Evolutionary conservation across 768 basidiomycete genomes (phyloP), one percentile per base, ranked within the genome.

Genomic region (Pleurotus salmoneostramineus): DNA sequence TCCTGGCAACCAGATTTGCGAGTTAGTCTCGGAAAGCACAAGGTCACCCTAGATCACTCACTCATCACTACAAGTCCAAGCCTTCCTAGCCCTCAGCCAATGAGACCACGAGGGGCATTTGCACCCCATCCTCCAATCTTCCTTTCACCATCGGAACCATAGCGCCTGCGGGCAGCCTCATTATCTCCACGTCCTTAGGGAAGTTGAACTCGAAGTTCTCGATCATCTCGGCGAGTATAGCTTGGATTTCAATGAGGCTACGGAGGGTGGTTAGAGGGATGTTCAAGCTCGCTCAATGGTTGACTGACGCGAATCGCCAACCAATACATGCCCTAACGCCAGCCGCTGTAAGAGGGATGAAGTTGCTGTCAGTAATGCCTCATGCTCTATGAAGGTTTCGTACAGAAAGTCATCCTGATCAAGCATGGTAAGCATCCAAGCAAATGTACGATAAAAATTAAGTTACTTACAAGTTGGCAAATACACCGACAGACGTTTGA

Each of bases 181-280:
- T 6, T 6, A 56, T 36, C 42, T 56, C 44, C 0, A 34, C 32
- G 4, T 47, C 44, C 15, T 43, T 43, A 14, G 56, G 44, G 34
- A 73, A 62, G 5, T 17, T 14, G 35, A 86, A 81, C 61, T 85
- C 79, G 61, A 87, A 83, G 61, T 78, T 74, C 33, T 74, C 68
- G 43, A 86, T 56, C 27, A 83, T 69, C 62, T 83, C 82, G 32
- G 80, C 74, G 17, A 86, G 64, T 67, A 88, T 83, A 0, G 78
- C 73, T 62, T 87, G 85, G 15, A 85, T 64, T 66, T 88, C 83
- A 43, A 77, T 64, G 0, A 84, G 62, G 4, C 72, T 74, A 61
- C 4, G 36, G 12, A 10, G 7, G 11, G n/a, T 50, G 52, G 17
- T 45, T 44, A 40, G 6, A 21, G 69, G 67, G 40, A 69, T 66